These are phyloP conservation scores for Citrus cavaleriei DNA, from an alignment of 345 rosid genomes.

Conservation along the genomic window DNA sequence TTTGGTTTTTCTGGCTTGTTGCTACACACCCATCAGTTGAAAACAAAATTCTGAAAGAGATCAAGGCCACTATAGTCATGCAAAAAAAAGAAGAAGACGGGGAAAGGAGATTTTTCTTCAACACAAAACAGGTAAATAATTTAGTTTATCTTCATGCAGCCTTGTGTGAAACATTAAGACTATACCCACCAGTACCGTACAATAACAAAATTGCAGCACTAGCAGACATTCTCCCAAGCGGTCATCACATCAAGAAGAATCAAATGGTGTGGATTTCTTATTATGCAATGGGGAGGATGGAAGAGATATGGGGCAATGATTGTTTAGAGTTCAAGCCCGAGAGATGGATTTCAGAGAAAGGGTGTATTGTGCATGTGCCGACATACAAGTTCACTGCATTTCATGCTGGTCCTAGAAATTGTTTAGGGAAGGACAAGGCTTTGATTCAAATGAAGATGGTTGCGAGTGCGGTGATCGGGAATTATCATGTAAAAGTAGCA, in stretches of 20 bases:
- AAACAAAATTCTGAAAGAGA: constrained; percentile 22
- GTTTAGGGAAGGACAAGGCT: constrained; percentile 17
- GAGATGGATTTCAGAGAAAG: background rate
- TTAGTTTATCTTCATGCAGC: constrained; percentile 26
- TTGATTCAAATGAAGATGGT: constrained; percentile 17
- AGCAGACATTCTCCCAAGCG: constrained; percentile 13
- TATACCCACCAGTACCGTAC: constrained; percentile 24
- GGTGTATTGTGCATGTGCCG: constrained; percentile 14
- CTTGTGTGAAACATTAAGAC: constrained; percentile 19
- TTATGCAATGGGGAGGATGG: constrained; percentile 25
- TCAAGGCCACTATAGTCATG: constrained; percentile 1
- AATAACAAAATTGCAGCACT: constrained; percentile 1
- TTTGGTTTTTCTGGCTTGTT: constrained; percentile 43
- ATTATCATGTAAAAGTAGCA: constrained; percentile 13
- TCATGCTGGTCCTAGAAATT: constrained; percentile 26
- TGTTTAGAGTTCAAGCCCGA: constrained; percentile 22
- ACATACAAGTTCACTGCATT: constrained; percentile 18
- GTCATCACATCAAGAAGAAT: constrained; percentile 10
- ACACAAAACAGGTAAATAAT: background rate
- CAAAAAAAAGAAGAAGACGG: too few relatives aligned
- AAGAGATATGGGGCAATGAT: constrained; percentile 30
- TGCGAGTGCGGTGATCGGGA: background rate
- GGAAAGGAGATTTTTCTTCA: too few relatives aligned
- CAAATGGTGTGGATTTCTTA: constrained; percentile 7
- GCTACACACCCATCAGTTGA: constrained; percentile 29